Conservation (phyloP, 1,139 yeast genomes). For the Candida anutae region DNA sequence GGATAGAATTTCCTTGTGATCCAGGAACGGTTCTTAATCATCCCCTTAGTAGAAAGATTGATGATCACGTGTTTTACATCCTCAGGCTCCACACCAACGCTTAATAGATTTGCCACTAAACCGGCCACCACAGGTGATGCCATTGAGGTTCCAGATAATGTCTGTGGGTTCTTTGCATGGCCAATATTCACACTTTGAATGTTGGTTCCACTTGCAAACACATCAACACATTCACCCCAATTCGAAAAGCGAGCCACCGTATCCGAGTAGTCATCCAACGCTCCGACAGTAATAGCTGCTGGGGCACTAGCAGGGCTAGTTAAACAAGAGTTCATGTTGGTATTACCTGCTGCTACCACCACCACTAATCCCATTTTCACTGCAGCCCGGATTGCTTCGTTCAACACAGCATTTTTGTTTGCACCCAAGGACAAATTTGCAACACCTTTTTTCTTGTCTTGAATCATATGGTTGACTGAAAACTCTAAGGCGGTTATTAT, state of each 20-base stretch:
- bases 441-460: conserved; percentile 44
- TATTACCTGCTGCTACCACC: conserved; percentile 88
- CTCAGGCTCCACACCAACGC: conserved; percentile 44
- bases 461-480: conserved; percentile 51
- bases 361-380: conserved; percentile 62
- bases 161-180: conserved; percentile 21
- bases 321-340: conserved; percentile 66
- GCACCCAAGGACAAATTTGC: conserved; percentile 82
- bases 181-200: conserved; percentile 40
- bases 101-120: conserved; percentile 53
- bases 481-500: conserved; percentile 67
- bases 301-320: conserved; percentile 75
- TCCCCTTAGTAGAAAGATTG: conserved; percentile 24
- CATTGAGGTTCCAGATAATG: conserved; percentile 81
- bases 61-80: conserved; percentile 35
- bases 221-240: conserved; percentile 84
- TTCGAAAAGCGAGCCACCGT: conserved; percentile 68
- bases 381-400: conserved; percentile 69
- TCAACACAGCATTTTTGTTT: conserved; percentile 52
- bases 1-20: conserved; percentile 28
- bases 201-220: conserved; percentile 73
- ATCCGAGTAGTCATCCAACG: conserved; percentile 69
- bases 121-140: conserved; percentile 81
- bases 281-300: conserved; percentile 75
- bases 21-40: conserved; percentile 27